Percentiles rank a stretch among this genome's conserved stretches.
phyloP scores from a whole-genome alignment of 345 rosid species.

The Kernera saxatilis region DNA sequence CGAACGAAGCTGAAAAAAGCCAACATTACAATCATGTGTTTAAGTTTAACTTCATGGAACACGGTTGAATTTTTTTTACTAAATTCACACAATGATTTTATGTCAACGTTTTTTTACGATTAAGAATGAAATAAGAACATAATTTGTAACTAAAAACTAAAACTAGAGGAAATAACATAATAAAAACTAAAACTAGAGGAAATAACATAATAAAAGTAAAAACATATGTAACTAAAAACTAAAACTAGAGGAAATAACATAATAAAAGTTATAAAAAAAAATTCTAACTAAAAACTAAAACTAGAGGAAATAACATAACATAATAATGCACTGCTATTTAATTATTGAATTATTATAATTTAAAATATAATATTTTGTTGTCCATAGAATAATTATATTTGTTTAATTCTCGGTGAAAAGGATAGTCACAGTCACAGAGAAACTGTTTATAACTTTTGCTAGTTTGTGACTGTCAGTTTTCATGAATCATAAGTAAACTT shows the following conservation, averaged over 20 bases:
- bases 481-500: not conserved
- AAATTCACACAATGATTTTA: too few species aligned
- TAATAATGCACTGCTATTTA: not conserved
- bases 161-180: not conserved
- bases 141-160: too few species aligned
- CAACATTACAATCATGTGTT: not conserved
- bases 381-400: not conserved
- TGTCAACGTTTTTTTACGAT: not conserved
- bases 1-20: not conserved
- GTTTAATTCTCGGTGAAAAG: not conserved
- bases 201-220: too few species aligned
- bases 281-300: too few species aligned
- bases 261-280: too few species aligned
- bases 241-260: not conserved
- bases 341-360: not conserved
- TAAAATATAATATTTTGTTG: not conserved
- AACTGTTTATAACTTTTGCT: conserved; percentile 3
- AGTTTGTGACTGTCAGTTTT: not conserved
- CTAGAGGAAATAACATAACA: not conserved
- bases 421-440: conserved; percentile 19
- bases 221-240: too few species aligned
- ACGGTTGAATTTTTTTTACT: too few species aligned
- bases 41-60: not conserved
- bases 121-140: not conserved
- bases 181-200: too few species aligned